Evolutionary conservation across 352 stramenopile species (phyloP).

Genomic region (Pythium rishiriense): DNA sequence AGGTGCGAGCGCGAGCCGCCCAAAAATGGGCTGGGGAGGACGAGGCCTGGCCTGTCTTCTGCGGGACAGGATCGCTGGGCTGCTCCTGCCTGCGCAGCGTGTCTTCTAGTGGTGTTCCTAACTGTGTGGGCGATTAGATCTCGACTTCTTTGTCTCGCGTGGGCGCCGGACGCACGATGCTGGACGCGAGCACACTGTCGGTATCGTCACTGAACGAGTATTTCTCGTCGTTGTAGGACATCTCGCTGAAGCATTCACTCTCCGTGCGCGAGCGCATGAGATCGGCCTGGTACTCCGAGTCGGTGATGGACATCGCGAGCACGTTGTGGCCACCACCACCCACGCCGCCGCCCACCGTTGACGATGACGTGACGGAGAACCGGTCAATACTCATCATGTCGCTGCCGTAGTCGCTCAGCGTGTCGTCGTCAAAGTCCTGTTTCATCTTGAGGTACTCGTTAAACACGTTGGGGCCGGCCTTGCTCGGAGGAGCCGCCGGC

Average conservation of each 20-base stretch:
- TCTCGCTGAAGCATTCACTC: constrained; percentile 76
- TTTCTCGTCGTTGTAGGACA: constrained; percentile 85
- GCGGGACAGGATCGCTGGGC: no score
- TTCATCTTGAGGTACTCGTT: constrained; percentile 80
- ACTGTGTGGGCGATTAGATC: constrained; percentile 40
- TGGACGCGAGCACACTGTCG: constrained; percentile 37
- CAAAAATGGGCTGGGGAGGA: not conserved
- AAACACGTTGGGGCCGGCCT: constrained; percentile 58
- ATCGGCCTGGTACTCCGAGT: constrained; percentile 70
- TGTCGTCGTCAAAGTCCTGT: constrained; percentile 56
- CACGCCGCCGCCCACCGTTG: constrained; percentile 29
- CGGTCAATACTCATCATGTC: constrained; percentile 47
- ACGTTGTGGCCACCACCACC: constrained; percentile 15
- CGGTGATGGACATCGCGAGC: constrained; percentile 57
- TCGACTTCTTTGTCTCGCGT: constrained; percentile 54
- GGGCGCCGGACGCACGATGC: constrained; percentile 23
- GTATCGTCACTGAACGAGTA: constrained; percentile 68
- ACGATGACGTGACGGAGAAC: constrained; percentile 56
- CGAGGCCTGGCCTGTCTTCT: not conserved
- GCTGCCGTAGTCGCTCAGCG: constrained; percentile 60
- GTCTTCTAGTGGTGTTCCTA: constrained; percentile 13
- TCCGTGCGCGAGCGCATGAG: constrained; percentile 41
- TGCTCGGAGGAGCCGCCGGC: constrained; percentile 42
- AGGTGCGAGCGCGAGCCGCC: not conserved
- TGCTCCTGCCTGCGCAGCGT: not conserved